Evolutionary conservation across 2,329 filamentous ascomycete species (phyloP), one percentile per base, ranked within the genome.

Genomic region (Fonsecaea pugnacius): DNA sequence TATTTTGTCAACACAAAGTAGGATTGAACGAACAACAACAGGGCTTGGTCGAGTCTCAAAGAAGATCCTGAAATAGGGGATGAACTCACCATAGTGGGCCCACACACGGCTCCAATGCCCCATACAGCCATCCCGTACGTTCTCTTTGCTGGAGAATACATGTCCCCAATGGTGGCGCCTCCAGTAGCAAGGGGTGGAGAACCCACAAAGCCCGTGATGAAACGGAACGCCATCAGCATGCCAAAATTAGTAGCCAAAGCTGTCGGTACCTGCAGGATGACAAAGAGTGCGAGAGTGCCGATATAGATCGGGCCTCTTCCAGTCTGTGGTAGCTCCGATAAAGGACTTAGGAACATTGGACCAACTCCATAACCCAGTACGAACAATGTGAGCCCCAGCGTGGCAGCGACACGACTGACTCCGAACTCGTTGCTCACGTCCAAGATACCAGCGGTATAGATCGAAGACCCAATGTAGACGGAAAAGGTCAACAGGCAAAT

Each of bases 171-270:
- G 0, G 78, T 78, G 4, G 80, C 80, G 43, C 76, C 80, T 1
- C 80, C 79, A 1, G 79, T 82, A 0, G 80, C 80, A 0, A 82
- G 75, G 0, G 76, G 75, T 0, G 80, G 80, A 0, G 74, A 76
- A 1, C 82, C 82, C 67, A 83, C 77, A 69, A 85, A 83, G 0
- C 83, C 83, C 0, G 80, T 80, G 0, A 85, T 66, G 68, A 85
- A 85, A 5, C 84, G 80, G 46, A 86, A 80, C 2, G 78, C 80
- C 0, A 86, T 73, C 0, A 87, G 73, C 74, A 83, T 83, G 6
- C 79, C 81, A 53, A 85, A 80, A 66, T 85, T 85, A 36, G 74
- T 75, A 0, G 81, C 80, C 21, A 82, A 75, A 1, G 80, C 77
- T 3, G 80, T 79, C 1, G 77, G 79, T 6, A 84, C 75, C 51